These are phyloP conservation scores for Calamus simplicifolius DNA, from an alignment of 176 grass and related monocot species.

Conservation along the genomic window DNA sequence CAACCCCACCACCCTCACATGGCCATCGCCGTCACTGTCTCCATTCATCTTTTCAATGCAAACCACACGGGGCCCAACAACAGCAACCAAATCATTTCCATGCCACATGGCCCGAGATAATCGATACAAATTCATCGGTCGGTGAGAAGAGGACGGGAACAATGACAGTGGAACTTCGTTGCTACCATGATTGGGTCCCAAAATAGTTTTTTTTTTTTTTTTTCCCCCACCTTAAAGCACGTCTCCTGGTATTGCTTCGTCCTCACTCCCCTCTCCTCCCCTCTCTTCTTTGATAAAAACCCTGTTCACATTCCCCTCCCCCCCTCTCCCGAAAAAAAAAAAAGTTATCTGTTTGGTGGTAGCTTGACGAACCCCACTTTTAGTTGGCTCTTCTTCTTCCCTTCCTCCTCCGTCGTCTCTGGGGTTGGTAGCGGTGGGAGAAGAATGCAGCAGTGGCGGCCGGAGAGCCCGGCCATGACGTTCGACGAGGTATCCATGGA, in stretches of 20 bases:
- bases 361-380: too few relatives aligned
- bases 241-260: slow-evolving; percentile 39
- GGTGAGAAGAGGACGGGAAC: too few relatives aligned
- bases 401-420: neutral
- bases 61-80: too few relatives aligned
- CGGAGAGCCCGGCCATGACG: slow-evolving; percentile 36
- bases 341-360: neutral
- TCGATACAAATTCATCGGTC: too few relatives aligned
- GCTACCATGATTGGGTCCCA: too few relatives aligned
- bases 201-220: too few relatives aligned
- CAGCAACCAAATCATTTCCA: too few relatives aligned
- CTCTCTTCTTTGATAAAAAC: neutral
- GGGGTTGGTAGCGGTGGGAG: slow-evolving; percentile 22
- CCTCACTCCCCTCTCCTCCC: slow-evolving; percentile 26
- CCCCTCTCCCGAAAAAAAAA: neutral
- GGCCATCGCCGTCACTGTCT: too few relatives aligned
- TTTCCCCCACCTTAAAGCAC: neutral
- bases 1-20: neutral
- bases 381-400: neutral
- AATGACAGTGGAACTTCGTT: too few relatives aligned
- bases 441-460: slow-evolving; percentile 31
- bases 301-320: neutral
- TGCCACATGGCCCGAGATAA: too few relatives aligned
- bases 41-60: too few relatives aligned
- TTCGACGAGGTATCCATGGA: slow-evolving; percentile 97